Conservation (phyloP, 352 stramenopile genomes). For the Phytopythium kandeliae region DNA sequence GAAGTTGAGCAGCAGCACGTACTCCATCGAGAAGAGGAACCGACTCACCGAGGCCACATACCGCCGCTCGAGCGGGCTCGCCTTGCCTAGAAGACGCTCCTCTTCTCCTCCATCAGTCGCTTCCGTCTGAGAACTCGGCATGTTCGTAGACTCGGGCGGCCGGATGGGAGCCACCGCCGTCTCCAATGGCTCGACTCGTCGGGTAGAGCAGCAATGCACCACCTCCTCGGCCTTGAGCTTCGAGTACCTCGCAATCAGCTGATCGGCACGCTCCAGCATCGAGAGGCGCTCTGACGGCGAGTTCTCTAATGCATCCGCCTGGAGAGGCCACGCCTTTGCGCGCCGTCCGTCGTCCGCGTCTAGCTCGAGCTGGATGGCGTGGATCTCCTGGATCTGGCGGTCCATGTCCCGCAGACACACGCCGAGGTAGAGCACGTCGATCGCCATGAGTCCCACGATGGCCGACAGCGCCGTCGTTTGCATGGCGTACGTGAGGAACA, state of each 20-base stretch:
- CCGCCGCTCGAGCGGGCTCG: constrained; percentile 7
- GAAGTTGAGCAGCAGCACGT: constrained; percentile 33
- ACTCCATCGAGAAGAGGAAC: constrained; percentile 37
- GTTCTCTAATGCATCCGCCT: too few species aligned
- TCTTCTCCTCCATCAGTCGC: too few species aligned
- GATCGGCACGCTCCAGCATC: not conserved
- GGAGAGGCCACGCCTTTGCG: too few species aligned
- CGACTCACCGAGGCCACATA: not conserved
- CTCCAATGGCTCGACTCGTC: not conserved
- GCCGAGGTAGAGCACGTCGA: constrained; percentile 7
- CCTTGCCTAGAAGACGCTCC: not conserved
- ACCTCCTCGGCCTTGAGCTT: not conserved
- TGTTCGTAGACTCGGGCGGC: not conserved
- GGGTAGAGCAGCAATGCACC: not conserved
- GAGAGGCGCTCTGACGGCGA: not conserved
- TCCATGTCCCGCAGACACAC: not conserved
- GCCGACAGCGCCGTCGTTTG: constrained; percentile 13
- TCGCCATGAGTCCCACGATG: constrained; percentile 13
- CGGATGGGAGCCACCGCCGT: not conserved
- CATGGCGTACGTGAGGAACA: constrained; percentile 21
- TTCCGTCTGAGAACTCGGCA: not conserved
- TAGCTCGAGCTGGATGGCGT: not conserved
- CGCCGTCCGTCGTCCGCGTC: too few species aligned
- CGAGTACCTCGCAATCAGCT: not conserved
- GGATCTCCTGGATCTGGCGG: not conserved